Conservation (phyloP, 1,284 basidiomycete species). For the Vanrija pseudolonga region DNA sequence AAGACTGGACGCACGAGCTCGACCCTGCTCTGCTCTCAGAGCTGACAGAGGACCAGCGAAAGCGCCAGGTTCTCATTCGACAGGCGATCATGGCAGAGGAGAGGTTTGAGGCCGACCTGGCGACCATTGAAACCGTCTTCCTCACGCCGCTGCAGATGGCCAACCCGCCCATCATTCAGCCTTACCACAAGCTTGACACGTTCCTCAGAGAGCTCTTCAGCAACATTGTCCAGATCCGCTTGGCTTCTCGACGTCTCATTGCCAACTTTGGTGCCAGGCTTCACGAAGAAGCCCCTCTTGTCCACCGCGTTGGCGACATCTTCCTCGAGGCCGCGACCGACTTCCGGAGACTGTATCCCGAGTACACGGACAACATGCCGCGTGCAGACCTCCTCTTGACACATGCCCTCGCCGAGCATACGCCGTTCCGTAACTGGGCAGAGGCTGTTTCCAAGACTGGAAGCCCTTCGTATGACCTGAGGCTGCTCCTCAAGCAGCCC, state of each 20-base stretch:
- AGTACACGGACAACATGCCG: constrained; percentile 79
- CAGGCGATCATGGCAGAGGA: constrained; percentile 88
- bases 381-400: constrained; percentile 79
- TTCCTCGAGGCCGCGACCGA: constrained; percentile 83
- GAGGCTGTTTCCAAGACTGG: constrained; percentile 68
- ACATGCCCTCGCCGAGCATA: constrained; percentile 76
- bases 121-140: constrained; percentile 74
- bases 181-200: constrained; percentile 61
- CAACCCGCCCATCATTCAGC: constrained; percentile 66
- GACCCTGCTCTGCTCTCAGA: constrained; percentile 63
- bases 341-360: constrained; percentile 79
- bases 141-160: constrained; percentile 69
- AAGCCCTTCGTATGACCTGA: constrained; percentile 75
- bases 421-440: constrained; percentile 78
- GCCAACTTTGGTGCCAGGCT: constrained; percentile 84
- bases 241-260: constrained; percentile 73
- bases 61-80: constrained; percentile 83
- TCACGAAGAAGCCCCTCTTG: constrained; percentile 77
- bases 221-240: constrained; percentile 77
- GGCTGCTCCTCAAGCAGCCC: constrained; percentile 80
- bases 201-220: constrained; percentile 86
- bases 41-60: constrained; percentile 71
- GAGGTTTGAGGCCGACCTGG: constrained; percentile 83
- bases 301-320: constrained; percentile 83
- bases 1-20: constrained; percentile 69